phyloP scores from a whole-genome alignment of 177 flowering plant genomes.

The Vitis hybrid region DNA sequence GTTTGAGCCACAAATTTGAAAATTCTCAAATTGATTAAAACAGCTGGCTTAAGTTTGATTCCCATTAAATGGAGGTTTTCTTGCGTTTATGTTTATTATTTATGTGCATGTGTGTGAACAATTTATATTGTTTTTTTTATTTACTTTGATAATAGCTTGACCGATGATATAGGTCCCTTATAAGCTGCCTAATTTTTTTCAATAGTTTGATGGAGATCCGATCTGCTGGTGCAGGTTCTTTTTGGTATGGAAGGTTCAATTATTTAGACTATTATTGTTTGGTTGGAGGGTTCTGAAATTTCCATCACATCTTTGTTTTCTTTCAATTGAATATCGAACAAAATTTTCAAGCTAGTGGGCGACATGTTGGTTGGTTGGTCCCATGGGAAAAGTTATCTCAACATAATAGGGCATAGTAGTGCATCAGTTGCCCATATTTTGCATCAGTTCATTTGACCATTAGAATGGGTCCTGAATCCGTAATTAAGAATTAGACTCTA shows the following conservation, averaged over 20 bases:
- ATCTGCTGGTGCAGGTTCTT: constrained; percentile 6
- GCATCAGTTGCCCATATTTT: background rate
- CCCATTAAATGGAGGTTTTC: no score
- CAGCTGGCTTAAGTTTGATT: no score
- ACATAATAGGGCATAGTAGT: background rate
- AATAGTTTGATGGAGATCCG: background rate
- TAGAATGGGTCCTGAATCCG: no score
- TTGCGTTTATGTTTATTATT: no score
- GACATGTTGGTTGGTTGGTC: background rate
- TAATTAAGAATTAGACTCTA: no score
- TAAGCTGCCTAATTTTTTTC: background rate
- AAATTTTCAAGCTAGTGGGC: background rate
- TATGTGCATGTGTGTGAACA: no score
- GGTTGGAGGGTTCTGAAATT: constrained; percentile 11
- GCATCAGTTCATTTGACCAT: no score
- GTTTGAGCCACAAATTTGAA: no score
- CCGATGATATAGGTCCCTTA: background rate
- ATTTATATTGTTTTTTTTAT: no score
- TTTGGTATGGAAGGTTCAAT: background rate
- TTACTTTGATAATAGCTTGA: background rate
- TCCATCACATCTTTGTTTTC: constrained; percentile 2
- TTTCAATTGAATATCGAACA: background rate
- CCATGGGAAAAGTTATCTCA: background rate
- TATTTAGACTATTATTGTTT: background rate
- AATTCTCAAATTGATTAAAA: no score